Evolutionary conservation across 805 yeast genomes (phyloP), one percentile per base, ranked within the genome.

Genomic region (Schwanniomyces vanrijiae): DNA sequence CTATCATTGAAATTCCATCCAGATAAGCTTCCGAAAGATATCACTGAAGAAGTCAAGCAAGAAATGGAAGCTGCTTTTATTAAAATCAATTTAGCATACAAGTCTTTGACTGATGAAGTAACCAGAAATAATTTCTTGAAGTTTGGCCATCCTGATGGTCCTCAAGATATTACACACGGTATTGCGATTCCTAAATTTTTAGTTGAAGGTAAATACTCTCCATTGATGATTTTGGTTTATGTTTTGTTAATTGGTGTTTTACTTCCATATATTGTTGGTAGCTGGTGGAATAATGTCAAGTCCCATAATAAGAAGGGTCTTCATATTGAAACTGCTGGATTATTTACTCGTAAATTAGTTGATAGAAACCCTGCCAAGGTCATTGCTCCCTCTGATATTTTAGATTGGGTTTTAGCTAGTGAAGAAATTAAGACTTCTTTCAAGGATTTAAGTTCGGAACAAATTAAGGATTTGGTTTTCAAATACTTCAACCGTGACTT

Each of bases 121-220:
- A 83, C 88, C 3, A 86, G 82, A 58, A 88, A 88, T 56, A 94
- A 94, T 64, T 90, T 80, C 65, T 72, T 85, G 58, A 84, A 81
- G 56, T 94, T 86, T 60, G 99, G 99, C 42, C 96, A 95, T 64
- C 99, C 99, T 4, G 99, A 94, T 71, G 99, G 99, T 37, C 96
- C 96, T 37, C 96, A 89, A 66, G 88, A 88, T 22, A 77, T 86
- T 16, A 73, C 86, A 18, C 97, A 90, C 64, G 99, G 99, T 51
- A 90, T 94, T 65, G 99, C 98, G 0, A 71, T 94, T 54, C 99
- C 99, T 26, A 84, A 86, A 62, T 90, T 88, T 68, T 76, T 94
- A 51, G 88, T 95, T 25, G 96, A 90, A 53, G 90, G 95, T 37
- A 77, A 83, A 48, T 83, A 84, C 19, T 84, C 95, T 4, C 79